phyloP scores from a whole-genome alignment of 371 early-diverging fungal genomes.

The Sporodiniella umbellata region DNA sequence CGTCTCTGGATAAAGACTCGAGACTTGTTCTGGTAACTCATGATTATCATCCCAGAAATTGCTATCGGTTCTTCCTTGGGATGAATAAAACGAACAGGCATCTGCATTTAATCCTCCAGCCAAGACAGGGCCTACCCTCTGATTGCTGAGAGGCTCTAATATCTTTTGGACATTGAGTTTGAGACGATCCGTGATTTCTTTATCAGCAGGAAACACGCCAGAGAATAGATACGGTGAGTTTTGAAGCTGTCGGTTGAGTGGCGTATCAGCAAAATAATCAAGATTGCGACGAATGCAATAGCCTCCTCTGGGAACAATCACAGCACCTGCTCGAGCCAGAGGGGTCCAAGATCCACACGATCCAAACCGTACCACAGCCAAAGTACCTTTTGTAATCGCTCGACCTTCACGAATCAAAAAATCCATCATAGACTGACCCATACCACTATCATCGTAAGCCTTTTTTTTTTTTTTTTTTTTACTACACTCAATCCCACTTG shows the following conservation, averaged over 20 bases:
- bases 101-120: conserved; percentile 76
- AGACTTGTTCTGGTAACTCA: conserved; percentile 48
- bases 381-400: conserved; percentile 79
- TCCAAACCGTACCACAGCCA: conserved; percentile 85
- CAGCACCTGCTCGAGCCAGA: conserved; percentile 61
- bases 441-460: conserved; percentile 28
- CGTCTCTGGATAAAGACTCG: conserved; percentile 56
- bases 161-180: conserved; percentile 27
- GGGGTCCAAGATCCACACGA: conserved; percentile 82
- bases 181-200: conserved; percentile 49
- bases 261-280: conserved; percentile 62
- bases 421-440: conserved; percentile 92
- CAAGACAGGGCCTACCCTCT: conserved; percentile 52
- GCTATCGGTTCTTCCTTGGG: conserved; percentile 81
- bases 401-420: conserved; percentile 91
- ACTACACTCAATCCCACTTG: conserved; percentile 6
- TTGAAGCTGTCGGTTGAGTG: conserved; percentile 21
- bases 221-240: conserved; percentile 68
- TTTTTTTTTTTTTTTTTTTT: background rate
- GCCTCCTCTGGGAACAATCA: conserved; percentile 74
- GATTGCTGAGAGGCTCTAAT: conserved; percentile 21
- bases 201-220: conserved; percentile 60
- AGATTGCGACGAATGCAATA: conserved; percentile 76
- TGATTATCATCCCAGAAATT: conserved; percentile 81
- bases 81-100: conserved; percentile 89